Evolutionary conservation across 176 grass and related monocot genomes (phyloP).

Genomic region (Aegilops bicornis): DNA sequence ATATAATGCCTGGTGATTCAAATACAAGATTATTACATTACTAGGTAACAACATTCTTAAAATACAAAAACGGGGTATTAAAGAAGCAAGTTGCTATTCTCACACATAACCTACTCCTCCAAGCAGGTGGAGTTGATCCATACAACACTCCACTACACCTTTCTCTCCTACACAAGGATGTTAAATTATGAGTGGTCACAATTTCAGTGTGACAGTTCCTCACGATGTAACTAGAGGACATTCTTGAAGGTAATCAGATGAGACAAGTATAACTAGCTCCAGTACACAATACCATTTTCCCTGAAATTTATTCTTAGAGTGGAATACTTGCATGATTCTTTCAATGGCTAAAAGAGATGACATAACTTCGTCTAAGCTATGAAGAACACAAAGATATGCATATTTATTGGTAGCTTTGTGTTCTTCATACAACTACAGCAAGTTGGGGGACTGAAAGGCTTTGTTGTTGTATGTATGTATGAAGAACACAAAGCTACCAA

Average conservation of each 20-base stretch:
- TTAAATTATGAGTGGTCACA: not conserved
- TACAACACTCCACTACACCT: not conserved
- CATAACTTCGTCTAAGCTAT: not conserved
- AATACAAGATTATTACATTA: not conserved
- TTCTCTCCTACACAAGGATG: not conserved
- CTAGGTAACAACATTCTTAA: not conserved
- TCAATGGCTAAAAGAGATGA: not conserved
- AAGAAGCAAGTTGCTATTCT: slow-evolving; percentile 4
- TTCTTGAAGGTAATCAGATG: not conserved
- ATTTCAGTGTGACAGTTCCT: not conserved
- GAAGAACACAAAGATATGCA: no score
- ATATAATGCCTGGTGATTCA: not conserved
- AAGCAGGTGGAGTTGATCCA: not conserved
- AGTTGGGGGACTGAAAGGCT: no score
- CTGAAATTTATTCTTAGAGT: not conserved
- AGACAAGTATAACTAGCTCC: not conserved
- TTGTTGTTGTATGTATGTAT: not conserved
- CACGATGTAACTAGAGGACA: not conserved
- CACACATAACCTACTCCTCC: not conserved
- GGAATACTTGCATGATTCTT: not conserved
- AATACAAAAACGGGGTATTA: not conserved
- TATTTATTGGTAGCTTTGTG: no score
- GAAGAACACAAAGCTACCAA: not conserved
- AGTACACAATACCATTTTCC: not conserved
- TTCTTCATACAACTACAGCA: no score